Evolutionary conservation across 495 filamentous ascomycete genomes (phyloP), one percentile per base, ranked within the genome.

Genomic region (Penicillium flavigenum): DNA sequence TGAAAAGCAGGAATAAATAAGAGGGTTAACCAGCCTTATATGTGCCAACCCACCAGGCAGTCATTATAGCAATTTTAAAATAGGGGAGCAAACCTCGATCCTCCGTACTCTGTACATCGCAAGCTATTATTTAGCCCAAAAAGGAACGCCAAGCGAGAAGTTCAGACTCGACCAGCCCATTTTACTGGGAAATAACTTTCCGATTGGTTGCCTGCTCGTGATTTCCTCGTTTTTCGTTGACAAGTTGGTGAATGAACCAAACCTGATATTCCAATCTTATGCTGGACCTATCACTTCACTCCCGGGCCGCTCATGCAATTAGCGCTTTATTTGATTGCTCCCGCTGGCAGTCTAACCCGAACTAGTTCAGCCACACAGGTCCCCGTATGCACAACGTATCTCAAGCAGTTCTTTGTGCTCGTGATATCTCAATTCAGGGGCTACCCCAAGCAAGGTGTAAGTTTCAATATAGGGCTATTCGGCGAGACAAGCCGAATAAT

Each of bases 151-250:
- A 39, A 41, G 20, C 11, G 14, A 19, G 47, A 20, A 20, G 2
- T 24, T 22, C 24, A 51, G 51, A 53, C 51, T 4, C 44, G 39
- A 34, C 51, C 51, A 24, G 38, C 38, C 50, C 50, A 52, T 53
- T 43, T 32, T 31, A n/a, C 22, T 16, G 3, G 22, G 14, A 11
- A 16, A 12, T 9, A 19, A 14, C 2, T 9, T 16, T 16, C 24
- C 20, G 10, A 44, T 53, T 53, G 51, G 51, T 53, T 29, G 17
- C 27, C 26, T 22, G 4, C 16, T 4, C 3, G 9, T 44, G 5
- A 1, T 22, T 14, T 4, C 4, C 19, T 22, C 8, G 19, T 44
- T 44, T 29, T 27, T n/a, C 10, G 22, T 27, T 47, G 26, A 47
- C 16, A 29, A 47, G 24, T 47, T 47, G 46, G 27, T 20, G 29